These are phyloP conservation scores for Physcomitrium patens DNA, from an alignment of 225 moss, liverwort and hornwort genomes.

Conservation along the genomic window DNA sequence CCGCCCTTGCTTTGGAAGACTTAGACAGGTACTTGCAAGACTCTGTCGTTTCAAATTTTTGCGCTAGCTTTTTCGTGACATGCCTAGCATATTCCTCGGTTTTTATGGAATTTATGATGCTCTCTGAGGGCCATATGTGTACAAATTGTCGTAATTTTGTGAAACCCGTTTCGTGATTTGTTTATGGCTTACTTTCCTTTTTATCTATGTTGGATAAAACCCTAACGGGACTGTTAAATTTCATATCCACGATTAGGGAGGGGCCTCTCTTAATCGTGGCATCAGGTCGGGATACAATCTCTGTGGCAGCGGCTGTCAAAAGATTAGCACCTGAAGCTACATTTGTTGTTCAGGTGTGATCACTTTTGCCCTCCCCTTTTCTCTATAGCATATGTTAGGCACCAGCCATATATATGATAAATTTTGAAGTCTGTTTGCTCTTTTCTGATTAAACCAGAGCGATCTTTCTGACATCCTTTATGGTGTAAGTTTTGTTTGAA, in stretches of 20 bases:
- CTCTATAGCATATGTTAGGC: neutral
- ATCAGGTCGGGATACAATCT: conserved; percentile 90
- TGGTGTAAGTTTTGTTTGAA: conserved; percentile 10
- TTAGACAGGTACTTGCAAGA: conserved; percentile 67
- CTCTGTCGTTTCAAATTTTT: neutral
- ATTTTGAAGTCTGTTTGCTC: neutral
- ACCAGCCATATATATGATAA: neutral
- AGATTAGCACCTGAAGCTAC: conserved; percentile 84
- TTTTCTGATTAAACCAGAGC: neutral
- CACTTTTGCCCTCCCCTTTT: conserved; percentile 12
- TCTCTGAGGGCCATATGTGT: conserved; percentile 2
- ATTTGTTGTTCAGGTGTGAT: conserved; percentile 79
- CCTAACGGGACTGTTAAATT: neutral
- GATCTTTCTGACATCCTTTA: neutral
- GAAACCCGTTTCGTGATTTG: neutral
- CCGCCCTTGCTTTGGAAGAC: conserved; percentile 68
- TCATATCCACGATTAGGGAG: conserved; percentile 60
- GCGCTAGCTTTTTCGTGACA: neutral
- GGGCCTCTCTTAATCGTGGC: conserved; percentile 97
- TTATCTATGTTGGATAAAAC: neutral
- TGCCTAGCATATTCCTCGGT: neutral
- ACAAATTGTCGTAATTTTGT: neutral
- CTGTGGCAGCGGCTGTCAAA: conserved; percentile 82
- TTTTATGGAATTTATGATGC: neutral
- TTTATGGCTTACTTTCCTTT: neutral